These are phyloP conservation scores for Trichoderma simmonsii DNA, from an alignment of 2,329 filamentous ascomycete species.

Conservation along the genomic window DNA sequence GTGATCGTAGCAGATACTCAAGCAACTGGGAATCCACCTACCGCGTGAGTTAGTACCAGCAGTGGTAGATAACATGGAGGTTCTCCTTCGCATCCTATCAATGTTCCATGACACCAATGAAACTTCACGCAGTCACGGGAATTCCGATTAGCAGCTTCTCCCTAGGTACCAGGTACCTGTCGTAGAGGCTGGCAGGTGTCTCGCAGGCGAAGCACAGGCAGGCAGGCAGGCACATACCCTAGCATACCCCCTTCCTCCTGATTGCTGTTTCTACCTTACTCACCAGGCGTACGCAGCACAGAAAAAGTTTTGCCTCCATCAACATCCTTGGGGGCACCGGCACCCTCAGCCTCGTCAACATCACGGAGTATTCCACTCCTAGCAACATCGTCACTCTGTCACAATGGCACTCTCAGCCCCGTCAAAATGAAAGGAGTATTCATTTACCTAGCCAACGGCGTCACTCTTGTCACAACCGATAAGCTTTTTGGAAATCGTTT, in stretches of 20 bases:
- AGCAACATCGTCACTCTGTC: too few relatives aligned
- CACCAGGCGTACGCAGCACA: not conserved
- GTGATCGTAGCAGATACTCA: not conserved
- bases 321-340: too few relatives aligned
- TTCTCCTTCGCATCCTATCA: too few relatives aligned
- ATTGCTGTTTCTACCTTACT: not conserved
- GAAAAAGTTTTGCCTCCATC: not conserved
- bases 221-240: not conserved
- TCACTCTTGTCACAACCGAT: too few relatives aligned
- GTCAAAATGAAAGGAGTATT: too few relatives aligned
- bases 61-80: too few relatives aligned
- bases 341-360: too few relatives aligned
- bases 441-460: too few relatives aligned
- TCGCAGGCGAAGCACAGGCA: not conserved
- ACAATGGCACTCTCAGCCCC: too few relatives aligned
- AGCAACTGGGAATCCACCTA: not conserved
- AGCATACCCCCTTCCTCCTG: not conserved
- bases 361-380: too few relatives aligned
- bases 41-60: too few relatives aligned
- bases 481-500: too few relatives aligned
- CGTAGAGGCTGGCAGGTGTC: not conserved
- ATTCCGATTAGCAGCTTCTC: not conserved
- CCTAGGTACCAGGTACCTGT: not conserved
- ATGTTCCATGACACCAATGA: not conserved
- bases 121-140: not conserved